Percentiles rank a stretch among this genome's conserved stretches.
Evolutionary conservation across 257 asterid species (phyloP).

Genomic region (Gentiana straminea): DNA sequence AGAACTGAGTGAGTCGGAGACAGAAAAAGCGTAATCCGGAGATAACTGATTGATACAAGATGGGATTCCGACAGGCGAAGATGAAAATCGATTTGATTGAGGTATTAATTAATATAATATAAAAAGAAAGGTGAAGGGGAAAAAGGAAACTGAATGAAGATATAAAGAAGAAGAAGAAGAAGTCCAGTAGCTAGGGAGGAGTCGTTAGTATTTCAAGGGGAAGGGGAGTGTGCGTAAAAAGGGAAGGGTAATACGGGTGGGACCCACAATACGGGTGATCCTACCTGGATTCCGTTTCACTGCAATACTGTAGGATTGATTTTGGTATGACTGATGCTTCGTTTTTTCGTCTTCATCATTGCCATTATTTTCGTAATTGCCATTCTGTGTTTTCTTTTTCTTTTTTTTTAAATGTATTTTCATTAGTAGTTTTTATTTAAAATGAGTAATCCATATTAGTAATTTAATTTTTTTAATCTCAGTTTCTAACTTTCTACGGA

Average conservation of each 20-base stretch:
- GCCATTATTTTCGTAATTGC: slow-evolving; percentile 7
- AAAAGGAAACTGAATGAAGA: background rate
- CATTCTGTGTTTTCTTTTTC: background rate
- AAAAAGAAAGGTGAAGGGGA: background rate
- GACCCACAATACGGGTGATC: background rate
- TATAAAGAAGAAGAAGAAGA: background rate
- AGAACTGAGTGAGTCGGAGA: too few relatives aligned
- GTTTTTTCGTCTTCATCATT: slow-evolving; percentile 3
- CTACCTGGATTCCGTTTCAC: slow-evolving; percentile 19
- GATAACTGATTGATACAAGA: too few relatives aligned
- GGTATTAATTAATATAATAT: background rate
- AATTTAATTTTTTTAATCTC: background rate
- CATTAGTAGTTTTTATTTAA: background rate
- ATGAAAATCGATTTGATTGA: too few relatives aligned
- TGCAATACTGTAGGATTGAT: slow-evolving; percentile 7
- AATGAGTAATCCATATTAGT: background rate
- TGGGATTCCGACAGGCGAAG: too few relatives aligned
- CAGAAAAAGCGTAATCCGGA: too few relatives aligned
- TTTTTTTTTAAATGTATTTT: too few relatives aligned
- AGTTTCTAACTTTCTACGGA: too few relatives aligned
- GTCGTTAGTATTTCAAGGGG: background rate
- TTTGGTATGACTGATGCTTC: background rate
- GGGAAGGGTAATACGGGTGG: background rate
- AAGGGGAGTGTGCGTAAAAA: slow-evolving; percentile 4
- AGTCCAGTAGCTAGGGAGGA: background rate